Conservation (phyloP, 2,329 filamentous ascomycete genomes). For the Penicillium crustosum region DNA sequence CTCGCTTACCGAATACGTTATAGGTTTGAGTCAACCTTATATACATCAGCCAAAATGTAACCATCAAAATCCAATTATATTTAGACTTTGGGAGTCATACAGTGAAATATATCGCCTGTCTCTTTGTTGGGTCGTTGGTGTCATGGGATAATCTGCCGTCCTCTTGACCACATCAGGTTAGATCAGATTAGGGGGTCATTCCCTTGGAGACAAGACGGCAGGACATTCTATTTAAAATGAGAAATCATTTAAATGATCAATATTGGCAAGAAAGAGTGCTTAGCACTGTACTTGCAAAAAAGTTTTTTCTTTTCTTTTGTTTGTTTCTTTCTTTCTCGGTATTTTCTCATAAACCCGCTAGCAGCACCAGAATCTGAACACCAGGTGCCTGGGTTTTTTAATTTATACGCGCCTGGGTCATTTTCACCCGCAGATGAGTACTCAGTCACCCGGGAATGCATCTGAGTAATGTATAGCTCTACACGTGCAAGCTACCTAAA, state of each 20-base stretch:
- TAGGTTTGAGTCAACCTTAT: background rate
- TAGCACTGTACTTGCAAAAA: too few relatives aligned
- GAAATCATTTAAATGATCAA: background rate
- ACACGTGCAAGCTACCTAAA: background rate
- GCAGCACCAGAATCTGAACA: background rate
- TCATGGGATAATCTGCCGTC: constrained; percentile 5
- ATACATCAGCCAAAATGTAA: too few relatives aligned
- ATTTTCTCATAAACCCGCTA: background rate
- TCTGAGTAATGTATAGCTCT: background rate
- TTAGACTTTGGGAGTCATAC: background rate
- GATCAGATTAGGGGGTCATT: background rate
- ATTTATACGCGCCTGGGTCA: constrained; percentile 11
- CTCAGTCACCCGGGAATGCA: constrained; percentile 17
- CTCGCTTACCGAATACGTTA: too few relatives aligned
- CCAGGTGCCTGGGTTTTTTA: background rate
- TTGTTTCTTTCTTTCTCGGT: background rate
- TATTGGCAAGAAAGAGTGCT: background rate
- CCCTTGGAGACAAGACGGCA: background rate
- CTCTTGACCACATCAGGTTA: constrained; percentile 1
- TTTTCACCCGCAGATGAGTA: constrained; percentile 14
- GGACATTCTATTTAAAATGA: background rate
- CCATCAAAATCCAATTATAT: too few relatives aligned
- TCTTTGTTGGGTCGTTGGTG: background rate
- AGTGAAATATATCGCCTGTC: background rate
- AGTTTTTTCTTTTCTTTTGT: background rate